Percentiles rank a stretch among this genome's conserved stretches.
Evolutionary conservation across 2,329 filamentous ascomycete genomes (phyloP).

Genomic region (Exophiala viscosa): DNA sequence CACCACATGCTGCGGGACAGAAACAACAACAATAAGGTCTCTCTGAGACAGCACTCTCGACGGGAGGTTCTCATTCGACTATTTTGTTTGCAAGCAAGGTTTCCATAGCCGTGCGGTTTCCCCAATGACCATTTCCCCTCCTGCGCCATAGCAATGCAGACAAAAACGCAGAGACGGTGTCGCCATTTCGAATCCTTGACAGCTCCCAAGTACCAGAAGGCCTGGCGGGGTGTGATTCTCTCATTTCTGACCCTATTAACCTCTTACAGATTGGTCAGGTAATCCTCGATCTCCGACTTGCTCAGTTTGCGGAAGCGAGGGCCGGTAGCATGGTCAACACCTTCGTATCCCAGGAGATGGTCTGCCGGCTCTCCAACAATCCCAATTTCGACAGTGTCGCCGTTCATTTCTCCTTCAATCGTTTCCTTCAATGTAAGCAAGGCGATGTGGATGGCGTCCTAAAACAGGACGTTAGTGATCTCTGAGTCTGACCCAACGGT

Average conservation of each 20-base stretch:
- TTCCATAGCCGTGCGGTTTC: not conserved
- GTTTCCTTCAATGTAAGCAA: constrained; percentile 97
- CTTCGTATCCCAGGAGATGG: constrained; percentile 85
- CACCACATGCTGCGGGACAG: no score
- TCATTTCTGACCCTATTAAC: not conserved
- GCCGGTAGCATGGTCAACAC: constrained; percentile 77
- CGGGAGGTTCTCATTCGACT: no score
- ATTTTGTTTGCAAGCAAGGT: no score
- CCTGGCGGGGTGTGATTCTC: no score
- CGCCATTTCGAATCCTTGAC: not conserved
- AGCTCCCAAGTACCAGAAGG: no score
- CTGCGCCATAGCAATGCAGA: constrained; percentile 2
- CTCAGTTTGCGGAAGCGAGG: constrained; percentile 91
- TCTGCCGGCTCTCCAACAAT: constrained; percentile 94
- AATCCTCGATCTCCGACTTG: constrained; percentile 98
- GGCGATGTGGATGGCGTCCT: constrained; percentile 94
- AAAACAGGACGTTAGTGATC: constrained; percentile 8
- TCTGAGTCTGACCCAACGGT: not conserved
- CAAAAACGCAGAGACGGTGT: not conserved
- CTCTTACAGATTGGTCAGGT: constrained; percentile 85
- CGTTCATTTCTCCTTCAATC: constrained; percentile 99
- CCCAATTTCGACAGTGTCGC: constrained; percentile 98
- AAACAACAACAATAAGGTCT: no score
- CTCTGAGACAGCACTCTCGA: no score
- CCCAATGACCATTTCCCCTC: not conserved